phyloP scores from a whole-genome alignment of 805 yeast genomes.

The Scheffersomyces spartinae region DNA sequence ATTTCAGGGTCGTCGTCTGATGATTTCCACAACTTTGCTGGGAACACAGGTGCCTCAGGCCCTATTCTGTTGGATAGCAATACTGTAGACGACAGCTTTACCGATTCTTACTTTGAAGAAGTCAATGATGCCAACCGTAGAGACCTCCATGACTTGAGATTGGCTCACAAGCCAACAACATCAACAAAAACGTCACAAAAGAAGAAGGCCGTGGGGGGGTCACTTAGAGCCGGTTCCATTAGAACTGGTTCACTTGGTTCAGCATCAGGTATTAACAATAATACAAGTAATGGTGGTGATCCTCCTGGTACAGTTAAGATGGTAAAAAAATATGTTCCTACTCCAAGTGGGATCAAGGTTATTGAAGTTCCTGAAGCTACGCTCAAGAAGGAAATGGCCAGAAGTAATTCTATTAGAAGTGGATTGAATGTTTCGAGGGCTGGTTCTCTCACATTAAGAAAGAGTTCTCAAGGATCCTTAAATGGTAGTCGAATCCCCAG shows the following conservation, averaged over 20 bases:
- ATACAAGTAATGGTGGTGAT: background rate
- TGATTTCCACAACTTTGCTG: slow-evolving; percentile 2
- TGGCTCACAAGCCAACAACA: slow-evolving; percentile 10
- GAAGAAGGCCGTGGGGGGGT: background rate
- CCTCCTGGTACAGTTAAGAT: slow-evolving; percentile 20
- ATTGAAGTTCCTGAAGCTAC: slow-evolving; percentile 53
- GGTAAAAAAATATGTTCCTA: slow-evolving; percentile 62
- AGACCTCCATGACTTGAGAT: slow-evolving; percentile 22
- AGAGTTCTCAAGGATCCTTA: no score
- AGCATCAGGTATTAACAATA: slow-evolving; percentile 2
- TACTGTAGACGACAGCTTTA: slow-evolving; percentile 22
- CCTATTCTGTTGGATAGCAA: slow-evolving; percentile 5
- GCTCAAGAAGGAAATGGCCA: slow-evolving; percentile 23
- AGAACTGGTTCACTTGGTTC: no score
- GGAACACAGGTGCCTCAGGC: background rate
- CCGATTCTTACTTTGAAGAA: slow-evolving; percentile 20
- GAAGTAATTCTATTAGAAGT: slow-evolving; percentile 28
- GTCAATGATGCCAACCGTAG: slow-evolving; percentile 24
- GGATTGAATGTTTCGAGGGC: slow-evolving; percentile 15
- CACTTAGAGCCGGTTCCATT: slow-evolving; percentile 2
- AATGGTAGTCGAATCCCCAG: no score
- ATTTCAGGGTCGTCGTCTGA: slow-evolving; percentile 4
- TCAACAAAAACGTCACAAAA: slow-evolving; percentile 1
- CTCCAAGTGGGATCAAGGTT: slow-evolving; percentile 57
- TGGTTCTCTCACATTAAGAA: slow-evolving; percentile 6